Evolutionary conservation across 305 asterid genomes (phyloP).

Genomic region (Fraxinus paxiana): DNA sequence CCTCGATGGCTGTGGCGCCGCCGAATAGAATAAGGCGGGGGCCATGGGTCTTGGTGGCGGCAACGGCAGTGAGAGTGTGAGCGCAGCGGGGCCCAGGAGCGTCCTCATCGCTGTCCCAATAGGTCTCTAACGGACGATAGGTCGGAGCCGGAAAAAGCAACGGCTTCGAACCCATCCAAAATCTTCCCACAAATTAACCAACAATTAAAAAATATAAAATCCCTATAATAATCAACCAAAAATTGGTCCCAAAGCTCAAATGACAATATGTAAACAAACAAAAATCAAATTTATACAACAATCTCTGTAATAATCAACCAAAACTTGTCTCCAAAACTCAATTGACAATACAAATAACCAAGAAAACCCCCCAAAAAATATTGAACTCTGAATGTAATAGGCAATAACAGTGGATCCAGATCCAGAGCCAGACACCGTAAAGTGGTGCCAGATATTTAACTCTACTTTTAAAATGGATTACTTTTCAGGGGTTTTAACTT

Average conservation of each 20-base stretch:
- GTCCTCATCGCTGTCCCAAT: constrained; percentile 48
- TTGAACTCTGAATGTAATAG: constrained; percentile 25
- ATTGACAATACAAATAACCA: neutral
- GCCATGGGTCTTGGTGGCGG: constrained; percentile 44
- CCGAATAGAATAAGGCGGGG: constrained; percentile 48
- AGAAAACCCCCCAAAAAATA: neutral
- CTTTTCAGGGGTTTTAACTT: constrained; percentile 4
- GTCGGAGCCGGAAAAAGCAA: constrained; percentile 48
- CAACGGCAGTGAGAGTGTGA: constrained; percentile 50
- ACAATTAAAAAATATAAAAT: neutral
- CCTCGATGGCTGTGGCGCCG: constrained; percentile 46
- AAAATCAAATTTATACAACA: neutral
- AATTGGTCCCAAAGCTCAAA: neutral
- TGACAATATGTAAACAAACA: neutral
- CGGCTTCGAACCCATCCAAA: constrained; percentile 47
- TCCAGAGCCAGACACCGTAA: constrained; percentile 36
- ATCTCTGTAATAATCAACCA: neutral
- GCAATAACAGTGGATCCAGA: constrained; percentile 18
- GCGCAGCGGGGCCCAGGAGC: constrained; percentile 53
- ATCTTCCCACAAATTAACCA: neutral
- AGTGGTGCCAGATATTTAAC: constrained; percentile 39
- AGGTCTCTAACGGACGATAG: constrained; percentile 34
- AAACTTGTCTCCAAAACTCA: neutral
- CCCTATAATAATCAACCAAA: neutral
- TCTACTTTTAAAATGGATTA: neutral